Percentiles rank a stretch among this genome's conserved stretches.
These are phyloP conservation scores for Pisolithus tinctorius DNA, from an alignment of 768 basidiomycete species.

Conservation along the genomic window DNA sequence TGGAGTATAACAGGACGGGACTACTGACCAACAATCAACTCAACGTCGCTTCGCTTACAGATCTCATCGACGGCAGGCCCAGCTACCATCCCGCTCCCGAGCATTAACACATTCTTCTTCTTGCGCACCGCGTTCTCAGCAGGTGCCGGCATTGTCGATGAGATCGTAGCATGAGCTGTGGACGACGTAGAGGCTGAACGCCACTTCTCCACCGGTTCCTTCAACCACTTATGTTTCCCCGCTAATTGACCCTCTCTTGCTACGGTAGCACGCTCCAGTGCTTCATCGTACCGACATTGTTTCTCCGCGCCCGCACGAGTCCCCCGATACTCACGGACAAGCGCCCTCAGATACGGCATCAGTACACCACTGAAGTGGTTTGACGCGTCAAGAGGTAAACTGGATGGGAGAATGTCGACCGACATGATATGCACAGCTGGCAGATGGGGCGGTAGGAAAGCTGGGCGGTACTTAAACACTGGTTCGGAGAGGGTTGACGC, in stretches of 20 bases:
- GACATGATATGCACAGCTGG: conserved; percentile 75
- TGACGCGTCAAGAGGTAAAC: conserved; percentile 78
- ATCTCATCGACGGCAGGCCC: conserved; percentile 80
- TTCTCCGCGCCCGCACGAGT: conserved; percentile 16
- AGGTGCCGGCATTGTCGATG: neutral
- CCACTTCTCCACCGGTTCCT: conserved; percentile 42
- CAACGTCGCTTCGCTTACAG: conserved; percentile 51
- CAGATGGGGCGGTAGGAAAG: conserved; percentile 35
- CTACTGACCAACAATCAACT: conserved; percentile 70
- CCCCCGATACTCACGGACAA: conserved; percentile 40
- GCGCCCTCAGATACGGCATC: conserved; percentile 56
- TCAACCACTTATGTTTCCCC: conserved; percentile 53
- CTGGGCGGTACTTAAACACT: conserved; percentile 48
- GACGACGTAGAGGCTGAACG: conserved; percentile 9
- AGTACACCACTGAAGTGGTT: conserved; percentile 64
- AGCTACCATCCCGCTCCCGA: conserved; percentile 96
- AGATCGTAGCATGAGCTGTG: neutral
- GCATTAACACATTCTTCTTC: conserved; percentile 67
- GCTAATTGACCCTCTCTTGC: conserved; percentile 51
- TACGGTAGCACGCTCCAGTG: conserved; percentile 68
- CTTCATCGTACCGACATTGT: conserved; percentile 23
- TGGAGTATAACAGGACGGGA: no score
- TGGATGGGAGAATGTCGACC: conserved; percentile 85
- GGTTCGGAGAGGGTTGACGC: conserved; percentile 76
- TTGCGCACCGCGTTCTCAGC: conserved; percentile 5